A percentile compares a stretch with the other conserved stretches of the same genome.
Evolutionary conservation across 1,139 yeast species (phyloP).

Genomic region (Kodamaea anthophila): DNA sequence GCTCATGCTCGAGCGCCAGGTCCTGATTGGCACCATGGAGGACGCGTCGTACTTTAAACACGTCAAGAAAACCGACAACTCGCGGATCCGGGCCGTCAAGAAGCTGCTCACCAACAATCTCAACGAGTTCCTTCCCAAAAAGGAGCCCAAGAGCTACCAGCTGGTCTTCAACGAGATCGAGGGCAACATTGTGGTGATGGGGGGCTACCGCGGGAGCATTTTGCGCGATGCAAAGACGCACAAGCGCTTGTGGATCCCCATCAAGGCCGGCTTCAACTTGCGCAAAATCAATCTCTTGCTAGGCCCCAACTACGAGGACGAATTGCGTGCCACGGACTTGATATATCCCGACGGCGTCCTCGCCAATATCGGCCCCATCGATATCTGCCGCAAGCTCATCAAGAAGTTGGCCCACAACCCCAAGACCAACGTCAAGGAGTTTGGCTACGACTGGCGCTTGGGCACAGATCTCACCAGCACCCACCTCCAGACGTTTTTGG

Average conservation of each 20-base stretch:
- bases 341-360: slow-evolving; percentile 74
- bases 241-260: slow-evolving; percentile 78
- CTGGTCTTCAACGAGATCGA: slow-evolving; percentile 40
- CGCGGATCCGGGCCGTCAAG: slow-evolving; percentile 62
- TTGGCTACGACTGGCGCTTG: slow-evolving; percentile 90
- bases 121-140: slow-evolving; percentile 30
- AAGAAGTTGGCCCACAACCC: slow-evolving; percentile 52
- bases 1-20: slow-evolving; percentile 47
- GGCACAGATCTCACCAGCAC: slow-evolving; percentile 50
- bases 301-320: slow-evolving; percentile 69
- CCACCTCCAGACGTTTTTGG: slow-evolving; percentile 44
- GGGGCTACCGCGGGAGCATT: slow-evolving; percentile 88
- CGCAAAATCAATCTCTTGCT: slow-evolving; percentile 61
- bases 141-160: slow-evolving; percentile 23
- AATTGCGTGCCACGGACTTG: slow-evolving; percentile 39
- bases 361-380: slow-evolving; percentile 83
- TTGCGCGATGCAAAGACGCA: slow-evolving; percentile 59
- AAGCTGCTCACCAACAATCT: slow-evolving; percentile 53
- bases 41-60: slow-evolving; percentile 56
- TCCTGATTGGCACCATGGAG: slow-evolving; percentile 54
- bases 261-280: slow-evolving; percentile 77
- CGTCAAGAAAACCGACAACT: slow-evolving; percentile 56
- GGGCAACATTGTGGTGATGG: slow-evolving; percentile 75
- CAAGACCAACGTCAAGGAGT: slow-evolving; percentile 59
- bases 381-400: slow-evolving; percentile 59